These are phyloP conservation scores for Nidularia pulvinata DNA, from an alignment of 768 basidiomycete species.

Conservation along the genomic window DNA sequence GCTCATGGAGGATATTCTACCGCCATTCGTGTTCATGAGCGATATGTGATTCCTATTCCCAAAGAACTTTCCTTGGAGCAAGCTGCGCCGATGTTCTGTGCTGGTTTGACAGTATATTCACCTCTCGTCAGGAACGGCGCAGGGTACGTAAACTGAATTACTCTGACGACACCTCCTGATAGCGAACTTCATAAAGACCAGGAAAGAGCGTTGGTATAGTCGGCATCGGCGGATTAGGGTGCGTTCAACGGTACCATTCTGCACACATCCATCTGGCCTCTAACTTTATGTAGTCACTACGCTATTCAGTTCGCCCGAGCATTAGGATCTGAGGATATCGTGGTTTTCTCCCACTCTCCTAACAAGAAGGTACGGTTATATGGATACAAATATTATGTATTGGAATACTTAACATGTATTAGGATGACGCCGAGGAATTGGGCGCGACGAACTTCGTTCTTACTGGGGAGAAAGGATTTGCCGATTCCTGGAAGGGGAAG, in stretches of 20 bases:
- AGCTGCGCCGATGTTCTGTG: constrained; percentile 67
- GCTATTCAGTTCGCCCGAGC: constrained; percentile 38
- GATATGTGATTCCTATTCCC: constrained; percentile 62
- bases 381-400: neutral
- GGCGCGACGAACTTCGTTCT: constrained; percentile 57
- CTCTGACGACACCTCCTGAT: too few relatives aligned
- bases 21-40: constrained; percentile 42
- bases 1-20: constrained; percentile 49
- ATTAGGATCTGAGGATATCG: constrained; percentile 52
- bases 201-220: constrained; percentile 68
- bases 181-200: too few relatives aligned
- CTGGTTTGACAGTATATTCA: constrained; percentile 62
- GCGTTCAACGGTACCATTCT: constrained; percentile 1
- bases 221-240: constrained; percentile 64
- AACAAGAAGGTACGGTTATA: constrained; percentile 33
- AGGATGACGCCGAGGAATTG: constrained; percentile 54
- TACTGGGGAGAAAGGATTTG: constrained; percentile 41
- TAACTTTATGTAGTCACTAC: constrained; percentile 17
- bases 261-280: neutral
- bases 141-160: too few relatives aligned
- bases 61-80: constrained; percentile 45
- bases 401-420: neutral
- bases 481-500: constrained; percentile 28
- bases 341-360: constrained; percentile 55
- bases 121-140: constrained; percentile 53